A percentile compares a stretch with the other conserved stretches of the same genome.
These are phyloP conservation scores for Lentithecium fluviatile DNA, from an alignment of 495 filamentous ascomycete genomes.

Conservation along the genomic window DNA sequence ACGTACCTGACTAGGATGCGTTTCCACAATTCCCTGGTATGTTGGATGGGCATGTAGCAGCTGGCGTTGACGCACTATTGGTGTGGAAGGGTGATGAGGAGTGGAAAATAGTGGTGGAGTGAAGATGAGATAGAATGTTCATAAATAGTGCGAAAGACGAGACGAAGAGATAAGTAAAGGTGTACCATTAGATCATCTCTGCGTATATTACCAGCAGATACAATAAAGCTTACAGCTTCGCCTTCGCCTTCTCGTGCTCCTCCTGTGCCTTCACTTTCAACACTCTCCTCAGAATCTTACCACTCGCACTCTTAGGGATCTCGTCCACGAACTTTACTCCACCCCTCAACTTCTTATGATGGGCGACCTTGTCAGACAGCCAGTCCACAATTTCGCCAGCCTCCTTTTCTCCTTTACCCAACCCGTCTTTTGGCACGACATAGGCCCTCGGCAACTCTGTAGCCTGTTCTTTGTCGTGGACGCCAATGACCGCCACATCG, in stretches of 20 bases:
- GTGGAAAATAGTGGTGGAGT: too few species aligned
- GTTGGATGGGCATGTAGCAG: too few species aligned
- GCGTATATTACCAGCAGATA: too few species aligned
- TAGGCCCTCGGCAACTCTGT: conserved; percentile 46
- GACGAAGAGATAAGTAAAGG: too few species aligned
- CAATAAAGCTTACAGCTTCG: conserved; percentile 33
- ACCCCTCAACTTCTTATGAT: conserved; percentile 37
- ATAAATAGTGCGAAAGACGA: too few species aligned
- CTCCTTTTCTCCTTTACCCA: conserved; percentile 29
- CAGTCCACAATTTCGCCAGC: conserved; percentile 41
- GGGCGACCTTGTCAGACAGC: conserved; percentile 40
- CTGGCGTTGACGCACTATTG: too few species aligned
- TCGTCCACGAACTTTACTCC: conserved; percentile 39
- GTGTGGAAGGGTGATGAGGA: too few species aligned
- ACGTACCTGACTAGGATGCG: too few species aligned
- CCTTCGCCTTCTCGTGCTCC: conserved; percentile 29
- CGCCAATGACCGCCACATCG: conserved; percentile 46
- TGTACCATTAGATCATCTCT: too few species aligned
- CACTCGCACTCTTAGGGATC: conserved; percentile 36
- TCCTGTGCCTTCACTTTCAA: conserved; percentile 31
- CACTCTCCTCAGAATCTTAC: conserved; percentile 39
- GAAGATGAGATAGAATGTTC: too few species aligned
- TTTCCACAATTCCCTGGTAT: too few species aligned
- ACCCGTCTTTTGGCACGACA: conserved; percentile 37
- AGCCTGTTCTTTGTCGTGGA: conserved; percentile 41